Evolutionary conservation across 2,329 filamentous ascomycete genomes (phyloP).

Genomic region (Moelleriella libera): DNA sequence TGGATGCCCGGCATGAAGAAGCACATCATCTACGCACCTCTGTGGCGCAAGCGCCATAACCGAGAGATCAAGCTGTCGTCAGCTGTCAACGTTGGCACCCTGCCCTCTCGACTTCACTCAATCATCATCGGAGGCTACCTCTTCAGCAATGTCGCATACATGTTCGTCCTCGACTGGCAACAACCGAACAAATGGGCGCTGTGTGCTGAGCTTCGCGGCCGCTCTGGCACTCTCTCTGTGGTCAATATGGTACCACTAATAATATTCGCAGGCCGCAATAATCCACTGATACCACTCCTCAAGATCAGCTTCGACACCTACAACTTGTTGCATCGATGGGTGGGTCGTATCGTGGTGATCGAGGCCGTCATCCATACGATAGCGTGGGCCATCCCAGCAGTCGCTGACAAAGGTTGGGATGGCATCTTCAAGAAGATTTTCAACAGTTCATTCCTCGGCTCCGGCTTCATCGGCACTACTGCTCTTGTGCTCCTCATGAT

Average conservation of each 20-base stretch:
- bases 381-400: constrained; percentile 61
- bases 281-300: constrained; percentile 70
- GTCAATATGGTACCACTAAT: constrained; percentile 89
- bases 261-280: constrained; percentile 83
- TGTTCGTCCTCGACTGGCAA: constrained; percentile 47
- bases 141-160: constrained; percentile 47
- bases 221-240: constrained; percentile 69
- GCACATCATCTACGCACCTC: constrained; percentile 43
- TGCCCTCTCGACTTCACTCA: constrained; percentile 50
- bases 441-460: constrained; percentile 49
- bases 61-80: constrained; percentile 48
- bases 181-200: constrained; percentile 46
- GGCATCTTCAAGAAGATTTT: constrained; percentile 40
- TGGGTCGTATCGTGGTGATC: constrained; percentile 58
- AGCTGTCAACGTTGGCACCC: constrained; percentile 44
- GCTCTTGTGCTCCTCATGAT: constrained; percentile 54
- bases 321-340: constrained; percentile 62
- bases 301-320: constrained; percentile 92
- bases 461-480: constrained; percentile 46
- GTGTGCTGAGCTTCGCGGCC: constrained; percentile 70
- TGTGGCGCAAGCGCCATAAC: constrained; percentile 53
- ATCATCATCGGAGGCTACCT: constrained; percentile 43
- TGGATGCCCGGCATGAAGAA: constrained; percentile 51
- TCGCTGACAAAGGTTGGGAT: constrained; percentile 47
- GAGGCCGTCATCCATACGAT: constrained; percentile 56